These are phyloP conservation scores for Zygnema circumcarinatum DNA, from an alignment of 139 green algal genomes.

Conservation along the genomic window DNA sequence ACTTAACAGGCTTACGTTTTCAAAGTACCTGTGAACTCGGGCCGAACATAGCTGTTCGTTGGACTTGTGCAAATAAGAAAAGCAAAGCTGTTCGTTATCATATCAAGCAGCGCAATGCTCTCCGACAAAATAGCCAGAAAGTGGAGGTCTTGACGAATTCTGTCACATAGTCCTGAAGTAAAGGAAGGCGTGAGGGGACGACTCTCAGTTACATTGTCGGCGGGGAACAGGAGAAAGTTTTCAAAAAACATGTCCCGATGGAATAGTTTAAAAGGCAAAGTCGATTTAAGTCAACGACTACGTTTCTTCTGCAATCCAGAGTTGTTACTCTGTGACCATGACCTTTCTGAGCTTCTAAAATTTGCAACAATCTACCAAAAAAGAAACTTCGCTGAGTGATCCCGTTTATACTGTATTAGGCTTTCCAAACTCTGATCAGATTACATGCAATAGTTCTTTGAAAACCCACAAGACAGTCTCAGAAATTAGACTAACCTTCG, in stretches of 20 bases:
- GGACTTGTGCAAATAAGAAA: constrained; percentile 45
- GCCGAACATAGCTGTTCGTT: constrained; percentile 62
- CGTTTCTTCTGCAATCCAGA: too few species aligned
- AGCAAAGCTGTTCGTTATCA: constrained; percentile 75
- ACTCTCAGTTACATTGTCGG: neutral
- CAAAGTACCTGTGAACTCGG: constrained; percentile 60
- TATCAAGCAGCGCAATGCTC: constrained; percentile 79
- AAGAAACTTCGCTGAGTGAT: too few species aligned
- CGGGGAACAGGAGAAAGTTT: neutral
- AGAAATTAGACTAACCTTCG: constrained; percentile 24
- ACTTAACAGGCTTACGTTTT: too few species aligned
- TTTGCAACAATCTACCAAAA: too few species aligned
- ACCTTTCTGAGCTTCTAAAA: too few species aligned
- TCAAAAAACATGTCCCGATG: neutral
- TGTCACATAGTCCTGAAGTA: constrained; percentile 73
- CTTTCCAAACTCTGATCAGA: too few species aligned
- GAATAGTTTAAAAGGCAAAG: constrained; percentile 2
- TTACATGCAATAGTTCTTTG: too few species aligned
- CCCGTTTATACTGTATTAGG: too few species aligned
- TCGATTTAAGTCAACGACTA: too few species aligned
- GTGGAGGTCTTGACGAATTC: constrained; percentile 64
- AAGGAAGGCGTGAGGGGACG: constrained; percentile 64
- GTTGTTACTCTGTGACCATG: too few species aligned
- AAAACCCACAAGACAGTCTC: too few species aligned
- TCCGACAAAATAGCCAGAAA: constrained; percentile 80